Evolutionary conservation across 371 early-diverging fungal species (phyloP).

Genomic region (Mucor velutinosus): DNA sequence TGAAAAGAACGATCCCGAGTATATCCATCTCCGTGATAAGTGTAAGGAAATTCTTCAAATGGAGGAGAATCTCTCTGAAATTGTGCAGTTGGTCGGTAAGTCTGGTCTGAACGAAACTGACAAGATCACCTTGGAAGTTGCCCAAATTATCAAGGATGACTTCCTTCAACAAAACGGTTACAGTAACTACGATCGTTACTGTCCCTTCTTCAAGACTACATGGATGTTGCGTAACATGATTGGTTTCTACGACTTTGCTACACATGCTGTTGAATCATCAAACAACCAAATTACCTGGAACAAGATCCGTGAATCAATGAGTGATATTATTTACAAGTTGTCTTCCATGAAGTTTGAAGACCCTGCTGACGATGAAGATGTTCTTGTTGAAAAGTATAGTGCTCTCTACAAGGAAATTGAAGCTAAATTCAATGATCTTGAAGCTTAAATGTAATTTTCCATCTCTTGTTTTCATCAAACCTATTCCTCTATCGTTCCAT

Average conservation of each 20-base stretch:
- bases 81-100: constrained; percentile 99
- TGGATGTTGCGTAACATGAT: constrained; percentile 99
- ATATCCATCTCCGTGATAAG: constrained; percentile 87
- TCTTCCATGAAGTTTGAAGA: constrained; percentile 99
- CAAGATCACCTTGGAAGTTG: constrained; percentile 98
- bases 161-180: constrained; percentile 99
- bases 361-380: constrained; percentile 94
- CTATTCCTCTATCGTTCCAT: background rate
- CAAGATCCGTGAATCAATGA: constrained; percentile 91
- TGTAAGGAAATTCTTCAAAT: constrained; percentile 99
- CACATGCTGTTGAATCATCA: constrained; percentile 91
- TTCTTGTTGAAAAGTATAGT: constrained; percentile 80
- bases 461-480: background rate
- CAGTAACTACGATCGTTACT: constrained; percentile 99
- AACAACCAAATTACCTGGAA: constrained; percentile 93
- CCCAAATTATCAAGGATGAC: constrained; percentile 99
- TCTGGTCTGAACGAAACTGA: constrained; percentile 97
- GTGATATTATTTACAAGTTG: constrained; percentile 95
- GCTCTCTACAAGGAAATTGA: constrained; percentile 95
- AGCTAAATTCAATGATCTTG: constrained; percentile 82
- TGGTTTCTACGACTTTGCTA: constrained; percentile 94
- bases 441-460: constrained; percentile 31
- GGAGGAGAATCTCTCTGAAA: constrained; percentile 99
- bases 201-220: constrained; percentile 99
- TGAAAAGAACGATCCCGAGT: constrained; percentile 94